Percentiles rank a stretch among this genome's conserved stretches.
phyloP scores from a whole-genome alignment of 164 flowering plant species.

The Protea cynaroides region DNA sequence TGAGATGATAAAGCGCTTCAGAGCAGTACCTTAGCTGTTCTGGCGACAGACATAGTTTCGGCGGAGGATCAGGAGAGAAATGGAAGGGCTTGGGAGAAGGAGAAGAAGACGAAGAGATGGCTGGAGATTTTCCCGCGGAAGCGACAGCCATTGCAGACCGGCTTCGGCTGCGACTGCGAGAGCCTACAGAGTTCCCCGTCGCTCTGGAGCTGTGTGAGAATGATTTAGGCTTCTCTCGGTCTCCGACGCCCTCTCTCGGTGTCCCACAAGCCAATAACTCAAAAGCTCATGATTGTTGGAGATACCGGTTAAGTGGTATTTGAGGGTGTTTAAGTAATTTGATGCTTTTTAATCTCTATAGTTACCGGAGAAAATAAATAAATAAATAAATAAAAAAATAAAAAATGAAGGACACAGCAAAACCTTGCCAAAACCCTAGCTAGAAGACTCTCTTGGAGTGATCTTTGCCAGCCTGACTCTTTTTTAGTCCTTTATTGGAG shows the following conservation, averaged over 20 bases:
- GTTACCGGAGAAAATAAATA: too few species aligned
- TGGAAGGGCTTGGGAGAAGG: conserved; percentile 12
- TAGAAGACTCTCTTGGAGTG: too few species aligned
- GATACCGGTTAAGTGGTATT: too few species aligned
- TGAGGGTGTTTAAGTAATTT: too few species aligned
- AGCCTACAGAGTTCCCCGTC: conserved; percentile 25
- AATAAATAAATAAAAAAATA: too few species aligned
- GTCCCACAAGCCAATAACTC: background rate
- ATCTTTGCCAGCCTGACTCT: too few species aligned
- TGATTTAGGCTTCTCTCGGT: background rate
- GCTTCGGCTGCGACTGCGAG: conserved; percentile 15
- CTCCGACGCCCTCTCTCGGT: background rate
- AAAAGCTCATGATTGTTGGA: too few species aligned
- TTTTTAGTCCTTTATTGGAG: too few species aligned
- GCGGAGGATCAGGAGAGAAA: conserved; percentile 33
- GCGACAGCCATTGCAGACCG: conserved; percentile 34
- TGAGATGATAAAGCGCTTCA: conserved; percentile 43
- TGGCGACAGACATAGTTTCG: conserved; percentile 28
- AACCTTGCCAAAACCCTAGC: too few species aligned
- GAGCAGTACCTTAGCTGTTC: conserved; percentile 50
- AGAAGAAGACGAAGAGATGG: conserved; percentile 8
- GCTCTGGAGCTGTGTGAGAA: background rate
- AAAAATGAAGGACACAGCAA: too few species aligned
- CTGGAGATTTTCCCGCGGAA: conserved; percentile 12
- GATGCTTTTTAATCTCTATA: too few species aligned